Base-by-base conservation (phyloP, 2,329 filamentous ascomycete species). In the Xylariales sp. region DNA sequence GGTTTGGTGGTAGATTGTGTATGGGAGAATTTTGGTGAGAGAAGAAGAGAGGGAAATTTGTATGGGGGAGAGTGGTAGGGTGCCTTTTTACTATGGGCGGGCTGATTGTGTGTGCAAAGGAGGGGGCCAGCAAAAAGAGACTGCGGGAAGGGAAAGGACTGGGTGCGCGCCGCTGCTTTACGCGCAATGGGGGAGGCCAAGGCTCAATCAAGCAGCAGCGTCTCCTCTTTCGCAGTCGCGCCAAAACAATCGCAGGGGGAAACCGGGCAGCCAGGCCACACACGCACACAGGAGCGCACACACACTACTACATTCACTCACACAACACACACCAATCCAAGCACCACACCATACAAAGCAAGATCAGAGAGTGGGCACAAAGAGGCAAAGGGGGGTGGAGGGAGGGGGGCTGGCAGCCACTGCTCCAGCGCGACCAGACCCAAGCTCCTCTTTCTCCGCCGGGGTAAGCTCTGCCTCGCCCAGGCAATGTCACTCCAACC, bases 61-160 rank as follows among this genome's bases (percentile, higher is more conserved):
- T 72, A 73, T 69, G 70, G 69, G 70, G 67, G 66, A 65, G 65
- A 62, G 48, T 57, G 55, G 65, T 64, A 64, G 65, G 66, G 66
- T 67, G 68, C 72, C 72, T 78, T 80, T 79, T 79, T 77, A 78
- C 74, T 76, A 73, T 74, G 74, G 69, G 70, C 62, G 71, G 34
- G 37, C 37, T 43, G 41, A 43, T 43, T 65, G 70, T 59, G 63
- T 57, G 58, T 50, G 54, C 56, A 54, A 55, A 49, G 50, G 46
- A 49, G 46, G 55, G 52, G 28, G 14, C 28, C 28, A 30, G 28
- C 10, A 10, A 30, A 15, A 30, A 15, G 28, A 10, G 16, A 15
- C 7, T 7, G 14, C 10, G 14, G 10, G 28, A 15, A 7, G 28
- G 14, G 16, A 7, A 11, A 10, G 14, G 14, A 30, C 28, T 30